These are phyloP conservation scores for Globisporangium takayamanum DNA, from an alignment of 352 stramenopile genomes.

Conservation along the genomic window DNA sequence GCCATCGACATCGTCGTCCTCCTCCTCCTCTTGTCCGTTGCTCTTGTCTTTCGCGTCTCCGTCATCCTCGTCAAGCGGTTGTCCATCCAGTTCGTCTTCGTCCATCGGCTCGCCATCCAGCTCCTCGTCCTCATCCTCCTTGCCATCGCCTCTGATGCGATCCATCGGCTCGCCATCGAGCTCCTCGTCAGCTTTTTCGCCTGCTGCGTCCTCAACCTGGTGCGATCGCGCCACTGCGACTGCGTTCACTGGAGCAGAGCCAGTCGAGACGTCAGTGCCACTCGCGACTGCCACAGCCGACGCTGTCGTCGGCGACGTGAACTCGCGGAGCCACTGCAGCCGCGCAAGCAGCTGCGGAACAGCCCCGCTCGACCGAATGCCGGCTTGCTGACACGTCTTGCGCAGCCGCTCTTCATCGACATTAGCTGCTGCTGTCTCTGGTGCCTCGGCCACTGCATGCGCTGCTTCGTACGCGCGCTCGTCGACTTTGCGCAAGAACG, in stretches of 20 bases:
- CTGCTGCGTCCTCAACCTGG: neutral
- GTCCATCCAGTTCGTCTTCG: conserved; percentile 19
- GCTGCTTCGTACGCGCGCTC: conserved; percentile 34
- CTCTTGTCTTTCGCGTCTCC: neutral
- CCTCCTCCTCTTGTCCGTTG: neutral
- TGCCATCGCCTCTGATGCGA: conserved; percentile 1
- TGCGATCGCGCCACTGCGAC: no score
- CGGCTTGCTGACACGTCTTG: conserved; percentile 60
- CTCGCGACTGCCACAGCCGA: neutral
- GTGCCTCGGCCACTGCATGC: neutral
- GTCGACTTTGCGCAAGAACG: conserved; percentile 68
- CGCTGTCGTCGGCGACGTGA: conserved; percentile 35
- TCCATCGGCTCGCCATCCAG: conserved; percentile 26
- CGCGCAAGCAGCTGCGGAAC: conserved; percentile 34
- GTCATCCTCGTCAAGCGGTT: conserved; percentile 18
- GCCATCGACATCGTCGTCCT: conserved; percentile 34
- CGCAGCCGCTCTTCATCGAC: conserved; percentile 48
- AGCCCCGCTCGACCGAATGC: conserved; percentile 45
- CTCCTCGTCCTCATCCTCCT: neutral
- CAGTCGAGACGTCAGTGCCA: no score
- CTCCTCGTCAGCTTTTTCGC: conserved; percentile 18
- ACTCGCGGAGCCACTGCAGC: conserved; percentile 66
- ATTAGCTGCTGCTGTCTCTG: conserved; percentile 4
- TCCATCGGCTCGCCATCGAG: conserved; percentile 33
- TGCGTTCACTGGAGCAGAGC: no score